phyloP scores from a whole-genome alignment of 192 early-diverging fungal species.

The Backusella australiensis region DNA sequence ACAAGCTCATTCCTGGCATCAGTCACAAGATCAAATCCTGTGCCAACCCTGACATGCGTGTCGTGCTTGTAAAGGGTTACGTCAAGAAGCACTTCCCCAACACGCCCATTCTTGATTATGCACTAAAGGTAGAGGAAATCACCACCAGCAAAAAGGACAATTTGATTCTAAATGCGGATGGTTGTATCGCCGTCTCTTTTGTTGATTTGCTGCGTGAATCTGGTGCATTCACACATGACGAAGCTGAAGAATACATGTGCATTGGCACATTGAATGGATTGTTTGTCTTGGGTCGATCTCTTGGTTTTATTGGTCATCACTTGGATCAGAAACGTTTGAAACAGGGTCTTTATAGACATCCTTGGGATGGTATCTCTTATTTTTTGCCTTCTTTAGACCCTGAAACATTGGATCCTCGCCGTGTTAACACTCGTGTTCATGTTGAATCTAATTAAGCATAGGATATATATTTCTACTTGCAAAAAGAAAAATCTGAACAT shows the following conservation, averaged over 20 bases:
- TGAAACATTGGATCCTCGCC: slow-evolving; percentile 39
- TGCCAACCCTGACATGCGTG: slow-evolving; percentile 97
- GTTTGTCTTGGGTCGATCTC: slow-evolving; percentile 91
- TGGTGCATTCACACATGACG: slow-evolving; percentile 89
- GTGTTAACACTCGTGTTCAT: slow-evolving; percentile 30
- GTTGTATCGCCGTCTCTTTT: slow-evolving; percentile 91
- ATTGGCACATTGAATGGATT: slow-evolving; percentile 96
- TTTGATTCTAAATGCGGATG: slow-evolving; percentile 92
- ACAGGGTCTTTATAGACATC: slow-evolving; percentile 97
- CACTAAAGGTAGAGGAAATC: slow-evolving; percentile 89
- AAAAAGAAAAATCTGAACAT: not conserved
- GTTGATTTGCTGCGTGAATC: slow-evolving; percentile 91
- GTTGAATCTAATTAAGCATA: slow-evolving; percentile 9
- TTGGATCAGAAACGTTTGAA: slow-evolving; percentile 98
- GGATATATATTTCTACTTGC: not conserved
- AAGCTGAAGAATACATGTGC: slow-evolving; percentile 93
- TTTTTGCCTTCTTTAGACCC: slow-evolving; percentile 48
- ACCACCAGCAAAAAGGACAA: slow-evolving; percentile 99
- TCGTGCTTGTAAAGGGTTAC: slow-evolving; percentile 92
- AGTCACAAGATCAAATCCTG: slow-evolving; percentile 99
- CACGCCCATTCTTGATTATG: slow-evolving; percentile 88
- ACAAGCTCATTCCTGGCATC: slow-evolving; percentile 97
- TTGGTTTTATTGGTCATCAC: slow-evolving; percentile 98
- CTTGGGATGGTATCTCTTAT: slow-evolving; percentile 96
- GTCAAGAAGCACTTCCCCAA: slow-evolving; percentile 84